Evolutionary conservation across 1,139 yeast species (phyloP).

Genomic region (Debaryomyces nepalensis): DNA sequence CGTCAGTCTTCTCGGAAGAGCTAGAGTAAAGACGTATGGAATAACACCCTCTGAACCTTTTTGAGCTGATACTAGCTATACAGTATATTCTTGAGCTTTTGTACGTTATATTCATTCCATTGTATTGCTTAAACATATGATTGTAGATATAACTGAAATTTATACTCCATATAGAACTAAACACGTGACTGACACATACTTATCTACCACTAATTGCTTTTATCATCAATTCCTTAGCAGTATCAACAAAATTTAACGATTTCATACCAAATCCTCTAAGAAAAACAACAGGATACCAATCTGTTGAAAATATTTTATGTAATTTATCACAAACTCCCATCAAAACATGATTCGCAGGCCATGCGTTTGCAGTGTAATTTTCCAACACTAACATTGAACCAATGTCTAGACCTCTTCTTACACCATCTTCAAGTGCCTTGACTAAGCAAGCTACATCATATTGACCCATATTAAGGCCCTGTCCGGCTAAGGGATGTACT

Average conservation of each 20-base stretch:
- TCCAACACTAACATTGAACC: slow-evolving; percentile 85
- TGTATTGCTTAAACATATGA: not conserved
- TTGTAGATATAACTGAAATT: not conserved
- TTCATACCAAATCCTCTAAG: slow-evolving; percentile 79
- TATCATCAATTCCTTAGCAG: slow-evolving; percentile 59
- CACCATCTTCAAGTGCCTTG: slow-evolving; percentile 69
- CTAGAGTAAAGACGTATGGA: not conserved
- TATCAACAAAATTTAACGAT: slow-evolving; percentile 62
- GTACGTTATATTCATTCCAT: slow-evolving; percentile 6
- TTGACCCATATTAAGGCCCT: slow-evolving; percentile 98
- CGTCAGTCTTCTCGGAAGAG: not conserved
- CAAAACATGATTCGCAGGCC: slow-evolving; percentile 76
- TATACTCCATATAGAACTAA: slow-evolving; percentile 2
- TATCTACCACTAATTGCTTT: slow-evolving; percentile 37
- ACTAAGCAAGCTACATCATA: slow-evolving; percentile 81
- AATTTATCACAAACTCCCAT: slow-evolving; percentile 91
- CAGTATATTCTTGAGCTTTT: not conserved
- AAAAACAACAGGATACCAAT: slow-evolving; percentile 71
- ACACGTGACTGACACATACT: slow-evolving; percentile 6
- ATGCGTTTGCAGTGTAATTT: slow-evolving; percentile 81
- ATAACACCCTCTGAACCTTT: not conserved
- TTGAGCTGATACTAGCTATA: not conserved
- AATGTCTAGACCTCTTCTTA: slow-evolving; percentile 81
- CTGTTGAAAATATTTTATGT: slow-evolving; percentile 84
- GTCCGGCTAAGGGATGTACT: slow-evolving; percentile 97